Base-by-base conservation (phyloP, 345 rosid genomes). In the Sisymbrium irio region DNA sequence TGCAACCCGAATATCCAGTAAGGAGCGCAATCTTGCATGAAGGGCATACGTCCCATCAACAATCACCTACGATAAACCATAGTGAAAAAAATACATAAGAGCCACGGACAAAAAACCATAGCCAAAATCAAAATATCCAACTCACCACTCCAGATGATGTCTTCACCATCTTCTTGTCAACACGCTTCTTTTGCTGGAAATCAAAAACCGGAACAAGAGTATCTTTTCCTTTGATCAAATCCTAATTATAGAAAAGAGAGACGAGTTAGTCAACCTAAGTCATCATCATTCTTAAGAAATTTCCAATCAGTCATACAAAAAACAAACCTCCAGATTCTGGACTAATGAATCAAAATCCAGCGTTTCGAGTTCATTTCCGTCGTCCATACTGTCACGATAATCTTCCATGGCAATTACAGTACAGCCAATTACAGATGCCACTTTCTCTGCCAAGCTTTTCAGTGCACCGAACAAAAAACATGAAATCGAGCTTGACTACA, bases 11-110 rank as follows among this genome's bases (percentile, higher is more conserved):
- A 96, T 96, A 81, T 96, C 99, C 75, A 96, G 82, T 79, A 96
- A 86, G 70, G 99, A 92, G 63, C 99, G 96, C 83, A 96, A 79
- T 80, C 89, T 89, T 63, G 98, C 82, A 84, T 92, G 91, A 39
- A 96, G 81, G 41, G 99, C 97, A 84, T 92, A 96, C 2, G 98
- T 89, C 45, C 99, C 99, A 84, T 96, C 99, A 80, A 96, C 96
- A 81, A 92, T 89, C 64, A 96, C 95, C 99, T 96, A 67, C 67
- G 68, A 75, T 54, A 67, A 35, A 66, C 40, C 45, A 17, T 12
- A 53, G 66, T 9, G 62, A 22, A 71, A 59, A 22, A 32, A 19
- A 41, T 35, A 12, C 30, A 71, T 44, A 46, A 57, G 40, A 73
- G 67, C 41, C 72, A 73, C 4, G n/a, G n/a, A 70, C 51, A 56